A percentile compares a stretch with the other conserved stretches of the same genome.
Evolutionary conservation across 768 basidiomycete species (phyloP).

Genomic region (Mycena indigotica): DNA sequence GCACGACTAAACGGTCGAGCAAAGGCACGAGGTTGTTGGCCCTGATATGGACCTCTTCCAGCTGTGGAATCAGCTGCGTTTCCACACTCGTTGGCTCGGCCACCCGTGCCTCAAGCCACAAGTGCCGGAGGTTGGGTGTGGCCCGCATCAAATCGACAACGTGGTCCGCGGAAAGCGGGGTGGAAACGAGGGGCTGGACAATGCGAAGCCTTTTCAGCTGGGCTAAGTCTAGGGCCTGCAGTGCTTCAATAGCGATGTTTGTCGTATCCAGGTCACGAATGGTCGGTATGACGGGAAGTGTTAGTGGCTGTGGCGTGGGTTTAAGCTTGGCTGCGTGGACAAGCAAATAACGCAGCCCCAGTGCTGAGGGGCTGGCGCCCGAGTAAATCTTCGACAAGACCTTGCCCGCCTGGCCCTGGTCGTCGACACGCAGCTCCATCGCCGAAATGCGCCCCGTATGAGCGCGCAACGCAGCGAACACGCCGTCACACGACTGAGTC

Average conservation of each 20-base stretch:
- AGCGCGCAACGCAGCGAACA: slow-evolving; percentile 8
- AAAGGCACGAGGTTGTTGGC: slow-evolving; percentile 37
- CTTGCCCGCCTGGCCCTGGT: slow-evolving; percentile 23
- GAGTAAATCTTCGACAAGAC: slow-evolving; percentile 26
- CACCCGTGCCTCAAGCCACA: slow-evolving; percentile 30
- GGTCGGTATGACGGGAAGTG: slow-evolving; percentile 10
- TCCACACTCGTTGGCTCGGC: slow-evolving; percentile 1
- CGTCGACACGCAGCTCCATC: slow-evolving; percentile 22
- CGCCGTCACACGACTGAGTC: neutral
- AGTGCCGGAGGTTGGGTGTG: slow-evolving; percentile 19
- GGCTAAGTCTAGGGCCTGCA: slow-evolving; percentile 20
- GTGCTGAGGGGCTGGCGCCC: neutral
- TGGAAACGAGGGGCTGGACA: slow-evolving; percentile 27
- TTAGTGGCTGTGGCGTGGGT: slow-evolving; percentile 10
- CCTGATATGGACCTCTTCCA: slow-evolving; percentile 33
- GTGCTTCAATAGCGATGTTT: slow-evolving; percentile 27
- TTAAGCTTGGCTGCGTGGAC: slow-evolving; percentile 8
- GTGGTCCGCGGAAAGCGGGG: slow-evolving; percentile 25
- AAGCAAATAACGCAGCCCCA: slow-evolving; percentile 10
- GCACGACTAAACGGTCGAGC: slow-evolving; percentile 34
- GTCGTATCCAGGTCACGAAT: slow-evolving; percentile 22
- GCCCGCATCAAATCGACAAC: slow-evolving; percentile 23
- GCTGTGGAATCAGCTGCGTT: slow-evolving; percentile 17
- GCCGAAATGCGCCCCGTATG: slow-evolving; percentile 22
- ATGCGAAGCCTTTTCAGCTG: slow-evolving; percentile 25